phyloP scores from a whole-genome alignment of 2,329 filamentous ascomycete species.

The Verticillium isaacii region DNA sequence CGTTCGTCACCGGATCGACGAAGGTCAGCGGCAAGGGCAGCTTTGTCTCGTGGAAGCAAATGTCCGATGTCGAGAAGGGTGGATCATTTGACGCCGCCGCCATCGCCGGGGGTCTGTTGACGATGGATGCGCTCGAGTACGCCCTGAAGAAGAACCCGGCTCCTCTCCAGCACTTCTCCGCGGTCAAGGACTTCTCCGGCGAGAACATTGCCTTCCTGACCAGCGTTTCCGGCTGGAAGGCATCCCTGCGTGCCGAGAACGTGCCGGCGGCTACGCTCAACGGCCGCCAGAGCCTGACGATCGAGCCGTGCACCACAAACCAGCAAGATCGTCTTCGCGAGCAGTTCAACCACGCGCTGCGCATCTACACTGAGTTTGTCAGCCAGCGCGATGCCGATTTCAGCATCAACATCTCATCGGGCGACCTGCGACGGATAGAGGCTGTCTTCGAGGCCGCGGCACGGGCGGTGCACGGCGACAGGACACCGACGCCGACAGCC shows the following conservation, averaged over 20 bases:
- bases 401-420: slow-evolving; percentile 60
- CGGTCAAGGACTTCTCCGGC: slow-evolving; percentile 62
- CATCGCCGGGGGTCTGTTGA: slow-evolving; percentile 38
- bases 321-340: slow-evolving; percentile 34
- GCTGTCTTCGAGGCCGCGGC: slow-evolving; percentile 52
- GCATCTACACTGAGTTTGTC: slow-evolving; percentile 59
- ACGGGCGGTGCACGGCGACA: slow-evolving; percentile 35
- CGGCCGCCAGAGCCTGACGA: background rate
- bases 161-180: slow-evolving; percentile 60
- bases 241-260: slow-evolving; percentile 19
- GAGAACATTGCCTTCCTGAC: slow-evolving; percentile 67
- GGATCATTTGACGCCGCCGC: slow-evolving; percentile 17
- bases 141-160: slow-evolving; percentile 54
- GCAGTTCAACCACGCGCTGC: slow-evolving; percentile 53
- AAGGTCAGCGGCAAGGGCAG: slow-evolving; percentile 1
- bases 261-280: background rate
- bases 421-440: slow-evolving; percentile 49
- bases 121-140: slow-evolving; percentile 58
- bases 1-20: slow-evolving; percentile 23
- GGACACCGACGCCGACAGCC: slow-evolving; percentile 31
- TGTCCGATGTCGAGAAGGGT: slow-evolving; percentile 30
- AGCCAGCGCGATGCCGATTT: slow-evolving; percentile 58
- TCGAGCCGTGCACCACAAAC: slow-evolving; percentile 4
- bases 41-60: slow-evolving; percentile 23
- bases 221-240: slow-evolving; percentile 52